Base-by-base conservation (phyloP, 2,329 filamentous ascomycete genomes). In the Sarocladium brachiariae region DNA sequence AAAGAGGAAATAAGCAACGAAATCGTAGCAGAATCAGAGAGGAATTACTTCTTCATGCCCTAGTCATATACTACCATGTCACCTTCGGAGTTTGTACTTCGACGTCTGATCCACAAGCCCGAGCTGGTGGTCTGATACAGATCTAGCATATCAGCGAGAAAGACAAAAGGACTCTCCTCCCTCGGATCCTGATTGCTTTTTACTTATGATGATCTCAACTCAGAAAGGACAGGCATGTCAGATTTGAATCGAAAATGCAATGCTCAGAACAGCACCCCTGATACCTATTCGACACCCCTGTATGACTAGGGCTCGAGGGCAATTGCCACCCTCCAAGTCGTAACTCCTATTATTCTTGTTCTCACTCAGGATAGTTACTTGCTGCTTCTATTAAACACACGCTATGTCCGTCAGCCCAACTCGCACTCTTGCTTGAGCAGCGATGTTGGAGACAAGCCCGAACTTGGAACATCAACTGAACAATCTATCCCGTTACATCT, bases 51-150 rank as follows among this genome's bases (percentile, higher is more conserved):
- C 16, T 39, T 35, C 33, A 35, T 35, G 33, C 33, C 33, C 33
- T 7, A 35, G 33, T 9, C 11, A n/a, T n/a, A n/a, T n/a, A n/a
- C n/a, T n/a, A n/a, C n/a, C n/a, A n/a, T n/a, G n/a, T n/a, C n/a
- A n/a, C n/a, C n/a, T n/a, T n/a, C n/a, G n/a, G n/a, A n/a, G n/a
- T n/a, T n/a, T n/a, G n/a, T n/a, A n/a, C n/a, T n/a, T n/a, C n/a
- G n/a, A n/a, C n/a, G n/a, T n/a, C n/a, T n/a, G n/a, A n/a, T n/a
- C n/a, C n/a, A n/a, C n/a, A n/a, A n/a, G n/a, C n/a, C n/a, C n/a
- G n/a, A n/a, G n/a, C n/a, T n/a, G n/a, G n/a, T n/a, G n/a, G n/a
- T 43, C 39, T 43, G 39, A 43, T 43, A 43, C 39, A 43, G 39
- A 43, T 43, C 39, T 16, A 23, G 21, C 39, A 27, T 4, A 25